Evolutionary conservation across 257 asterid genomes (phyloP).

Genomic region (Solanum peruvianum): DNA sequence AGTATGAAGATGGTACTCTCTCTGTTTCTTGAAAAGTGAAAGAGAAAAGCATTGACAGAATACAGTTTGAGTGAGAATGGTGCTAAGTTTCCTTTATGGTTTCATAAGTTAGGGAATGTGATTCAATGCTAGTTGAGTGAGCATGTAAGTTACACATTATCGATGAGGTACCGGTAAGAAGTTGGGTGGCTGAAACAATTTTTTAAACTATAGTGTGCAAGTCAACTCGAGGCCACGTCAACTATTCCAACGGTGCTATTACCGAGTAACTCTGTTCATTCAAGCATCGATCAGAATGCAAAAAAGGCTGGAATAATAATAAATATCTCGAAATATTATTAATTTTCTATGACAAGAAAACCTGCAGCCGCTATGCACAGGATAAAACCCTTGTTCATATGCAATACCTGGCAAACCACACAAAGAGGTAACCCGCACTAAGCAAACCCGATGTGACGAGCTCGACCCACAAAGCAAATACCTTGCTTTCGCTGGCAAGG

Average conservation of each 20-base stretch:
- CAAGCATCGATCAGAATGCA: background rate
- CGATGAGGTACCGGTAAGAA: background rate
- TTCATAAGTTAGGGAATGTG: background rate
- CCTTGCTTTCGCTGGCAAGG: background rate
- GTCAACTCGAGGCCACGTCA: background rate
- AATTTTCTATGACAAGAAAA: too few species aligned
- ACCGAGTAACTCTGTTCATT: background rate
- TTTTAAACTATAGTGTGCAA: background rate
- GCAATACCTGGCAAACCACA: too few species aligned
- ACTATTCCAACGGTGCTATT: background rate
- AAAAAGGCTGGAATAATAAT: background rate
- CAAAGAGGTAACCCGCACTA: too few species aligned
- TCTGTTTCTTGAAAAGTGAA: background rate
- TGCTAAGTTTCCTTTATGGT: background rate
- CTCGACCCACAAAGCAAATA: too few species aligned
- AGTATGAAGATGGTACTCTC: background rate
- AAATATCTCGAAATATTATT: background rate
- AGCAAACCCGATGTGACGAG: too few species aligned
- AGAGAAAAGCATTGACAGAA: background rate
- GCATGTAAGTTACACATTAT: background rate
- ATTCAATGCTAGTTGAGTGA: background rate
- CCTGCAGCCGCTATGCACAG: background rate
- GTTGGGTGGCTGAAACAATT: background rate
- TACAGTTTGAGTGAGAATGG: background rate
- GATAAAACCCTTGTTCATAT: too few species aligned